Conservation (phyloP, 306 rosid species). For the Cucurbita maxima region DNA sequence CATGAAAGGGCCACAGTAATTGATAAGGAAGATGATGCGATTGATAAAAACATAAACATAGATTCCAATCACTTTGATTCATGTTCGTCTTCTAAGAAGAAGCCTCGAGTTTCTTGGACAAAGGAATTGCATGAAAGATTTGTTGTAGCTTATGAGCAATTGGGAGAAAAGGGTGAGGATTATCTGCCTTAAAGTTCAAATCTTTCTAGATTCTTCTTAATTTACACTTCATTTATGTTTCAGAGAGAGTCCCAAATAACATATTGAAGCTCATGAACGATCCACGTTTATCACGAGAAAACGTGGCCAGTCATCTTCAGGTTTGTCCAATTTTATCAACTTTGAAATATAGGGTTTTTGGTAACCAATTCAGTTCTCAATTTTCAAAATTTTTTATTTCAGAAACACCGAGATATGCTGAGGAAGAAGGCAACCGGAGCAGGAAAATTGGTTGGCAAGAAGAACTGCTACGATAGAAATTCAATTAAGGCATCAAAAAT, state of each 20-base stretch:
- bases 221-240: not conserved
- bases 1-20: not conserved
- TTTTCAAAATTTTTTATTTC: not conserved
- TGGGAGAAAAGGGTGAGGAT: constrained; percentile 3
- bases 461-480: not conserved
- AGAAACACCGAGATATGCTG: constrained; percentile 8
- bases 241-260: constrained; percentile 14
- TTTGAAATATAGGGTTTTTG: not conserved
- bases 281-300: constrained; percentile 9
- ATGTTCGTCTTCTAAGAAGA: not conserved
- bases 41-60: not conserved
- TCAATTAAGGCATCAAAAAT: not conserved
- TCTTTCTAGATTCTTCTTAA: not conserved
- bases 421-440: not conserved
- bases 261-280: constrained; percentile 10
- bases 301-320: constrained; percentile 17
- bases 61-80: not conserved
- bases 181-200: not conserved
- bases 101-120: constrained; percentile 2
- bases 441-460: not conserved
- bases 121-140: not conserved
- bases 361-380: not conserved
- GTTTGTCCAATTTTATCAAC: not conserved
- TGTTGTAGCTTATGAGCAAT: not conserved
- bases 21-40: not conserved